Evolutionary conservation across 1,284 basidiomycete genomes (phyloP).

Genomic region (Irpex sp.): DNA sequence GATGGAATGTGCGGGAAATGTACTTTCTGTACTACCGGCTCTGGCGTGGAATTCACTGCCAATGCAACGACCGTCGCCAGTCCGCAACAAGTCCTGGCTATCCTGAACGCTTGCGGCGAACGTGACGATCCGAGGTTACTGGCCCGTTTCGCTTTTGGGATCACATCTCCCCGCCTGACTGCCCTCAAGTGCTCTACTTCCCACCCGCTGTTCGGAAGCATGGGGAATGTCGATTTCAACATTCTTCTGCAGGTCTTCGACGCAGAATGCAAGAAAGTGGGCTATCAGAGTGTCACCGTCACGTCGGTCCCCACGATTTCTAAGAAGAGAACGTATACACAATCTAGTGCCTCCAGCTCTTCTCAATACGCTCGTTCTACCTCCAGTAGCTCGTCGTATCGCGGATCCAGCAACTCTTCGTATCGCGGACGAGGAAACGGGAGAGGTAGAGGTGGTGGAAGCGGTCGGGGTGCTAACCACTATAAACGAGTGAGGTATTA

Average conservation of each 20-base stretch:
- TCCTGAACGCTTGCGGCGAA: slow-evolving; percentile 40
- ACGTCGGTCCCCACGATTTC: slow-evolving; percentile 12
- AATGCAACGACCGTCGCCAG: slow-evolving; percentile 27
- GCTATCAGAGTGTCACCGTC: slow-evolving; percentile 22
- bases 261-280: slow-evolving; percentile 35
- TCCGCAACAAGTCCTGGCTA: slow-evolving; percentile 30
- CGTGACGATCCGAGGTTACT: slow-evolving; percentile 48
- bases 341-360: slow-evolving; percentile 10
- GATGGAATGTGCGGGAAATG: slow-evolving; percentile 41
- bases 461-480: slow-evolving; percentile 8
- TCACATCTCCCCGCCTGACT: slow-evolving; percentile 43
- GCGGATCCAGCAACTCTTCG: not conserved
- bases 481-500: slow-evolving; percentile 3
- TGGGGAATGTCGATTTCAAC: slow-evolving; percentile 37
- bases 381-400: not conserved
- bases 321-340: slow-evolving; percentile 26
- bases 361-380: not conserved
- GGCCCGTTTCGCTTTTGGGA: slow-evolving; percentile 47
- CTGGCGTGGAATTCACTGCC: slow-evolving; percentile 33
- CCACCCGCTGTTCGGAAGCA: slow-evolving; percentile 40
- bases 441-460: slow-evolving; percentile 9
- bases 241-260: slow-evolving; percentile 36
- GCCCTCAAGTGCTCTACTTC: slow-evolving; percentile 34
- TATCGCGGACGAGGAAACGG: slow-evolving; percentile 1
- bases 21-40: slow-evolving; percentile 40